Base-by-base conservation (phyloP, 306 rosid species). In the Vigna nakashimae region DNA sequence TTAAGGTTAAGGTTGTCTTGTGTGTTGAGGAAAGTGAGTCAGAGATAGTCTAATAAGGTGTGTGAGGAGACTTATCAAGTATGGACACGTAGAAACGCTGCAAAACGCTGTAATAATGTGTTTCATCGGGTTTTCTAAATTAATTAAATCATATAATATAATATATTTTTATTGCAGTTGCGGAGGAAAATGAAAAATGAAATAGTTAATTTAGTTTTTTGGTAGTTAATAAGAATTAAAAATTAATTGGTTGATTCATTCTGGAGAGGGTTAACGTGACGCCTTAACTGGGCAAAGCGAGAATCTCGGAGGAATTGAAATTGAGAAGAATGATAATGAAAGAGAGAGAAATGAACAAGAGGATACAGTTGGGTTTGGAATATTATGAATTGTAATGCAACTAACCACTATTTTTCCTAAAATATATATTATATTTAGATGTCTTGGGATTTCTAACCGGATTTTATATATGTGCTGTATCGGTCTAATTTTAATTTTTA, bases 311-410 rank as follows among this genome's bases (percentile, higher is more conserved):
- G 82, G 46, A 55, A 83, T 77, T 65, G 78, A 9, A 42, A 80
- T 28, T 68, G 7, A 16, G 38, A 48, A 7, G 73, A 69, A 42
- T 28, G 73, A 46, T 15, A 55, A 30, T 18, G 66, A 56, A 48
- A 56, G 34, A 56, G 17, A 32, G 69, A 60, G 60, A 34, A 14
- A 69, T 77, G 36, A 69, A 75, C 78, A 49, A 75, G 60, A 74
- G 49, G 80, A 85, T 85, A 82, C 90, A 86, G 96, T 91, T 89
- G 91, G 90, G 76, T 75, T 82, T 75, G 77, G 91, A 85, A 89
- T 85, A 83, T 85, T 77, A 66, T 85, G 88, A 80, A 87, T 80
- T 85, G 86, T 74, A 82, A 77, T 65, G 52, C 82, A 80, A 77
- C 82, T 53, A 70, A 77, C 84, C 15, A 24, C 12, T 45, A 45